Evolutionary conservation across 2,329 filamentous ascomycete genomes (phyloP), one percentile per base, ranked within the genome.

Genomic region (Paecilomyces sp.): DNA sequence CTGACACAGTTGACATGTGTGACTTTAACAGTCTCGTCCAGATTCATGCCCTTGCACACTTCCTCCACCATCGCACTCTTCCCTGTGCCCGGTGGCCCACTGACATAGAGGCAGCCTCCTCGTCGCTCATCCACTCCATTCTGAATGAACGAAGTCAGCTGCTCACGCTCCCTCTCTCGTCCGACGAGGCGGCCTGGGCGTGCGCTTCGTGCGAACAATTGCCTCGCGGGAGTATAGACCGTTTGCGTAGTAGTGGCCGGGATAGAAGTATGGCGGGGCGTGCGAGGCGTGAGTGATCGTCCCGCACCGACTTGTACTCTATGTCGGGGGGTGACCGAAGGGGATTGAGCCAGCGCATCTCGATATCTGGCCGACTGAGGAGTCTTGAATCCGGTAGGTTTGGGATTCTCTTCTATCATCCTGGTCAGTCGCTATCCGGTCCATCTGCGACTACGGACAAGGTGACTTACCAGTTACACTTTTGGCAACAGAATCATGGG

Each of bases 1-100:
- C 92, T 96, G 87, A 97, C 97, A 76, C 94, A 99, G 73, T 99
- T 99, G 80, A 99, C 83, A 70, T 92, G 93, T 2, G 87, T 87
- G 57, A 88, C 86, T 67, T 85, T 86, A 57, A 94, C 79, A 3
- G 74, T 74, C 12, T 74, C 68, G 1, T 79, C 74, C 15, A 81
- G 77, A 34, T 79, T 77, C 55, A 88, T 76, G 52, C 85, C 80
- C 55, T 85, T 79, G 55, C 89, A 89, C 56, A 96, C 85, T 71
- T 95, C 88, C 63, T 87, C 87, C 62, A 97, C 86, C 80, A 97
- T 88, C 31, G 94, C 94, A 73, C 92, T 97, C 79, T 99, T 99
- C 58, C 94, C 94, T 0, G 94, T 99, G 11, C 94, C 94, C 1
- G 94, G 94, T 3, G 94, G 94, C 0, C 94, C 94, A 67, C 92